A percentile compares a stretch with the other conserved stretches of the same genome.
These are phyloP conservation scores for Fusarium newnesense DNA, from an alignment of 2,329 filamentous ascomycete genomes.

Conservation along the genomic window DNA sequence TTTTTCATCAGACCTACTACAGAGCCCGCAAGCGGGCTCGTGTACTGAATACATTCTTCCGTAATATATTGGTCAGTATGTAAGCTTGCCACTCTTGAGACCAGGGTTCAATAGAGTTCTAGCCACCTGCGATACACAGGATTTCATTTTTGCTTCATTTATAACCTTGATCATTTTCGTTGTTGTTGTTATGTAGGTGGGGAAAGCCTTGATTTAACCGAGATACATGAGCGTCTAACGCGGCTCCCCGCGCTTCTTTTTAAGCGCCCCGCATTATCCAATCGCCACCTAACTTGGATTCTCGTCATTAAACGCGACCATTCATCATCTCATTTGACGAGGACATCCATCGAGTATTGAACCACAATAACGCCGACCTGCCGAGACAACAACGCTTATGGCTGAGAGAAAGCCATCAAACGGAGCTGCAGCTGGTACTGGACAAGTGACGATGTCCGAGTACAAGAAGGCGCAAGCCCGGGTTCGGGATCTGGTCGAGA, in stretches of 20 bases:
- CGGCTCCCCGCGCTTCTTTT: not conserved
- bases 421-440: conserved; percentile 38
- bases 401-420: conserved; percentile 47
- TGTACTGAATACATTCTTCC: not conserved
- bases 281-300: conserved; percentile 8
- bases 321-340: not conserved
- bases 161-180: not conserved
- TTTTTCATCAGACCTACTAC: no score
- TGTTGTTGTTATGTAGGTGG: not conserved
- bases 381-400: conserved; percentile 40
- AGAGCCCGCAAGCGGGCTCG: no score
- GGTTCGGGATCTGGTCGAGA: conserved; percentile 60
- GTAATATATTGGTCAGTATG: conserved; percentile 32
- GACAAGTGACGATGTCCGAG: conserved; percentile 55
- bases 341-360: not conserved
- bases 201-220: not conserved
- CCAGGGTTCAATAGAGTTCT: conserved; percentile 30
- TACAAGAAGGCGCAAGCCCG: conserved; percentile 62
- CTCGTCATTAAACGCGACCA: conserved; percentile 9
- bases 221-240: conserved; percentile 1
- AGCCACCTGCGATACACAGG: conserved; percentile 14
- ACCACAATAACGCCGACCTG: not conserved
- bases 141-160: not conserved
- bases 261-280: conserved; percentile 22
- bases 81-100: conserved; percentile 31